Base-by-base conservation (phyloP, 805 yeast genomes). In the Metschnikowia hibisci region DNA sequence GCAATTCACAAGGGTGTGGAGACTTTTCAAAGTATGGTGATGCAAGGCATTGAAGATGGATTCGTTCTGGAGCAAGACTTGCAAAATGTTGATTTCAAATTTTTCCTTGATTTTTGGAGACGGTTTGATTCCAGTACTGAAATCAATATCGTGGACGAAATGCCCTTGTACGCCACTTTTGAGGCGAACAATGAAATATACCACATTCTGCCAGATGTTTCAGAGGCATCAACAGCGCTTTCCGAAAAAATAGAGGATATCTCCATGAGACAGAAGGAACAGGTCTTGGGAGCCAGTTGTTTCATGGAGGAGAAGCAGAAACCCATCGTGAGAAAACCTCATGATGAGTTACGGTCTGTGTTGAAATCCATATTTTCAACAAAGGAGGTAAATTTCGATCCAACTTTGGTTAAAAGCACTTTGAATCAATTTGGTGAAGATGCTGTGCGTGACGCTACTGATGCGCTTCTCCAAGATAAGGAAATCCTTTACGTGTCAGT, bases 231-330 rank as follows among this genome's bases (percentile, higher is more conserved):
- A 3, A 11, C 3, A 42, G 40, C 43, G 61, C 23, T 64, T 56
- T 26, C 80, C 14, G 56, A 77, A 18, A 69, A 76, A 22, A 66
- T 71, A 39, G 80, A 73, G 33, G 77, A 74, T 39, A 71, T 76
- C 23, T 82, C 95, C 1, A 80, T 86, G 83, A 66, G 83, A 42
- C 88, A 83, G 53, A 77, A 84, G 42, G 90, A 86, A 52, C 75
- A 75, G 9, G 63, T 71, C 22, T 61, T 82, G 38, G 61, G 78
- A 0, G 67, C 66, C 29, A 62, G 67, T 1, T 62, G 75, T 0
- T 83, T 78, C 55, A 63, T 73, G 20, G 64, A 57, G 37, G 57
- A 69, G 7, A 51, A 54, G 11, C 48, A 45, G 3, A 18, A 18
- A 12, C 27, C 15, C 4, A 41, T 39, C 2, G 10, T 11, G 3